These are phyloP conservation scores for Phyllosticta capitalensis DNA, from an alignment of 2,329 filamentous ascomycete genomes.

Conservation along the genomic window DNA sequence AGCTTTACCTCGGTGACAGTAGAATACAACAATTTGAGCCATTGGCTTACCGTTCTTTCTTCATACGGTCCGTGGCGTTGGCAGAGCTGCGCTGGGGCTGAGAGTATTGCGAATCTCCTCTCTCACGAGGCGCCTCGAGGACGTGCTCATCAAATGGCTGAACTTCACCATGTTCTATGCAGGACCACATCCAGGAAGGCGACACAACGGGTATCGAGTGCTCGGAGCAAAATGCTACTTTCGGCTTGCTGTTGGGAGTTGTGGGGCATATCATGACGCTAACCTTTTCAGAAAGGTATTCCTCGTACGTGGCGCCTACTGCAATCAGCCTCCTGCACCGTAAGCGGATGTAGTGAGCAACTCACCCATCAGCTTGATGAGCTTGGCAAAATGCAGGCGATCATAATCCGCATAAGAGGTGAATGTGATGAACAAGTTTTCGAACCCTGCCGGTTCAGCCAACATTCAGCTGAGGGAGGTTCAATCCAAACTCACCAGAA, in stretches of 20 bases:
- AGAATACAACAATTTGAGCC: neutral
- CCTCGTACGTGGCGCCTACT: conserved; percentile 64
- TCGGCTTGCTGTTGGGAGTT: conserved; percentile 53
- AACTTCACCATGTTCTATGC: neutral
- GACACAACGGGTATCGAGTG: conserved; percentile 75
- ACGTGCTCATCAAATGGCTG: conserved; percentile 11
- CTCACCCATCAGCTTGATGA: conserved; percentile 60
- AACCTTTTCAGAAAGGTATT: conserved; percentile 61
- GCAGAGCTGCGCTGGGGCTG: neutral
- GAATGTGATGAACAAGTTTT: conserved; percentile 62
- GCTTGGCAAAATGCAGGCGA: conserved; percentile 71
- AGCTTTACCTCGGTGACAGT: neutral
- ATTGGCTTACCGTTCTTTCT: conserved; percentile 8
- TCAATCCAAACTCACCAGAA: neutral
- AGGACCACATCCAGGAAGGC: conserved; percentile 77
- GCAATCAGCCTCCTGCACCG: conserved; percentile 4
- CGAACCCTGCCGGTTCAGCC: conserved; percentile 43
- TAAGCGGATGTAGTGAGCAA: neutral
- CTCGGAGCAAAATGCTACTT: conserved; percentile 64
- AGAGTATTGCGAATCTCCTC: neutral
- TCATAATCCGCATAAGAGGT: conserved; percentile 79
- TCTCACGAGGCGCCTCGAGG: conserved; percentile 16
- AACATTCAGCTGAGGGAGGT: conserved; percentile 14
- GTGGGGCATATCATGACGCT: conserved; percentile 69
- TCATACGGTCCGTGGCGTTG: neutral